Percentiles rank a stretch among this genome's conserved stretches.
Conservation (phyloP, 163 green algal species). For the Coccomyxa subellipsoidea region DNA sequence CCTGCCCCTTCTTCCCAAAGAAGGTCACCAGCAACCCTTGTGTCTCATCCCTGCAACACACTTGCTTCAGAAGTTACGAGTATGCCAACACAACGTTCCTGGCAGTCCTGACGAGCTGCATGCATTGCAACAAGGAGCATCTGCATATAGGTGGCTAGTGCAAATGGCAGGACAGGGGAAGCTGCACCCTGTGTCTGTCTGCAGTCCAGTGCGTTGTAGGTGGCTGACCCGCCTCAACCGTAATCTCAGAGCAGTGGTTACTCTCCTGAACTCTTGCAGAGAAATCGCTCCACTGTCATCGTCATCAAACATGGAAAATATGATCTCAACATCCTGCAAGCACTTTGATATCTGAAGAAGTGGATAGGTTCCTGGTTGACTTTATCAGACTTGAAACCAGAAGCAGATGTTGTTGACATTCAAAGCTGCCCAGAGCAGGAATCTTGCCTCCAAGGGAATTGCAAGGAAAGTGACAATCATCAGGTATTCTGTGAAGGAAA, state of each 20-base stretch:
- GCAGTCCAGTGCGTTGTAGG: conserved; percentile 6
- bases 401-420: background rate
- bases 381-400: too few species aligned
- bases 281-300: conserved; percentile 41
- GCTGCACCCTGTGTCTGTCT: background rate
- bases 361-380: background rate
- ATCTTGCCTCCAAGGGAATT: conserved; percentile 43
- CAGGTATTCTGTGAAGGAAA: conserved; percentile 74
- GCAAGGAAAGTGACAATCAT: conserved; percentile 68
- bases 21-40: conserved; percentile 51
- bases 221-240: background rate
- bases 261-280: conserved; percentile 18
- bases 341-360: background rate
- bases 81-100: background rate
- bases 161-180: background rate
- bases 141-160: background rate
- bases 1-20: conserved; percentile 56
- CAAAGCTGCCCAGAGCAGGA: background rate
- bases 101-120: background rate
- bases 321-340: conserved; percentile 48
- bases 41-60: conserved; percentile 28
- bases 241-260: conserved; percentile 3
- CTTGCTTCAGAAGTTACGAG: too few species aligned
- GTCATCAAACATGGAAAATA: conserved; percentile 68
- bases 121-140: background rate